Evolutionary conservation across 495 filamentous ascomycete genomes (phyloP).

Genomic region (Penicillium egyptiacum): DNA sequence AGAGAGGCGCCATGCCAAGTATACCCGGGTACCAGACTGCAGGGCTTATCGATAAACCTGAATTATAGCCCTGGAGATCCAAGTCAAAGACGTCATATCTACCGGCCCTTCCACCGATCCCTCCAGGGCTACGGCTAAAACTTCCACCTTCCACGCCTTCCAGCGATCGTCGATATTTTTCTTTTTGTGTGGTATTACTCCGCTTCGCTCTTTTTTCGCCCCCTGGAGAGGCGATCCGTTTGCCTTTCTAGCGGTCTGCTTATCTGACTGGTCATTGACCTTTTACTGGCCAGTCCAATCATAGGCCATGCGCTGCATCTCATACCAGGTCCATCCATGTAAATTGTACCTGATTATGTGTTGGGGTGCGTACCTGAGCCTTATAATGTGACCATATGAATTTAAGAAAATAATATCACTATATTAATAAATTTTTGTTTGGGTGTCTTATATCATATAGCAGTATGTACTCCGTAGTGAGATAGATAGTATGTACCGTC

Average conservation of each 20-base stretch:
- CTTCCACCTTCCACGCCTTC: background rate
- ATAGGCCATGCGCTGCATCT: slow-evolving; percentile 10
- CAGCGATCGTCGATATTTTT: too few relatives aligned
- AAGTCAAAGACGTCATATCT: too few relatives aligned
- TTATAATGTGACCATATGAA: background rate
- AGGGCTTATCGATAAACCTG: slow-evolving; percentile 30
- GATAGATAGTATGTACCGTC: background rate
- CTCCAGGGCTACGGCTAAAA: background rate
- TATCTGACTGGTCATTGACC: slow-evolving; percentile 9
- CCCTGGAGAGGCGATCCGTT: slow-evolving; percentile 12
- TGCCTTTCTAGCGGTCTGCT: slow-evolving; percentile 30
- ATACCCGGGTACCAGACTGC: slow-evolving; percentile 32
- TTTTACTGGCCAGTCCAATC: slow-evolving; percentile 11
- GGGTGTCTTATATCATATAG: background rate
- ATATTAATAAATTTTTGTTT: background rate
- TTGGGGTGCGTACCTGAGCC: slow-evolving; percentile 21
- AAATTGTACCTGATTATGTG: slow-evolving; percentile 14
- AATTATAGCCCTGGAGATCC: slow-evolving; percentile 17
- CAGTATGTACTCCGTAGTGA: background rate
- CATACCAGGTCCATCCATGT: slow-evolving; percentile 28
- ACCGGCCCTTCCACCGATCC: too few relatives aligned
- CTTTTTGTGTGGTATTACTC: background rate
- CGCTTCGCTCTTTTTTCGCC: background rate
- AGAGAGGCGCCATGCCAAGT: slow-evolving; percentile 20
- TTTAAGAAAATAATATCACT: background rate